phyloP scores from a whole-genome alignment of 257 asterid species.

The Cordia subcordata region DNA sequence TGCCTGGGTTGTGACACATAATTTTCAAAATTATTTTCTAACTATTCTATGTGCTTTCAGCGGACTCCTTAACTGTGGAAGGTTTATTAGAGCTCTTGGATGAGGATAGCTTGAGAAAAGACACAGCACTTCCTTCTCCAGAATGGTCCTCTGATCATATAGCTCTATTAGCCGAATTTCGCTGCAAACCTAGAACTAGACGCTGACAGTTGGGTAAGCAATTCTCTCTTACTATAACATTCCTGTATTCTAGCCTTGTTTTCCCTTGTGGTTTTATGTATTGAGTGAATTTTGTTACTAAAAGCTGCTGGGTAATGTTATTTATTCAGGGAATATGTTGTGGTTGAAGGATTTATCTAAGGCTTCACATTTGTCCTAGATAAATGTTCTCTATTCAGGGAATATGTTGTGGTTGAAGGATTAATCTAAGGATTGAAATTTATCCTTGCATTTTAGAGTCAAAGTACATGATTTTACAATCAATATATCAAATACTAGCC shows the following conservation, averaged over 20 bases:
- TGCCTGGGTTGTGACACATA: too few species aligned
- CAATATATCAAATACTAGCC: too few species aligned
- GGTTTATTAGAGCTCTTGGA: conserved; percentile 93
- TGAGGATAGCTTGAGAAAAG: conserved; percentile 89
- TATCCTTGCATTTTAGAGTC: too few species aligned
- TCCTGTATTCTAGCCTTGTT: conserved; percentile 7
- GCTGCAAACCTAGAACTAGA: conserved; percentile 74
- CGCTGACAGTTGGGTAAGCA: conserved; percentile 54
- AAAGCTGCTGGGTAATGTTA: too few species aligned
- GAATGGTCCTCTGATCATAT: conserved; percentile 99
- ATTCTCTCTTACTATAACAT: background rate
- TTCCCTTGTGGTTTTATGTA: background rate
- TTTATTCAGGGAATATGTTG: too few species aligned
- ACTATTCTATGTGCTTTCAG: conserved; percentile 33
- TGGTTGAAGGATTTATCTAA: too few species aligned
- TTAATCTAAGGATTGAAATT: too few species aligned
- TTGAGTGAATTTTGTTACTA: background rate
- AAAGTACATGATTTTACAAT: too few species aligned
- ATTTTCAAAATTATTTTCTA: background rate
- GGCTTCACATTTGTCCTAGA: too few species aligned
- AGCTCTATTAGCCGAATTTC: conserved; percentile 91
- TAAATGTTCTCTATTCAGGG: too few species aligned
- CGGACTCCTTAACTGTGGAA: conserved; percentile 84
- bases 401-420: too few species aligned
- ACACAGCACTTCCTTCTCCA: conserved; percentile 97